Conservation (phyloP, 2,329 filamentous ascomycete genomes). For the Neofusicoccum kwambonambiense region DNA sequence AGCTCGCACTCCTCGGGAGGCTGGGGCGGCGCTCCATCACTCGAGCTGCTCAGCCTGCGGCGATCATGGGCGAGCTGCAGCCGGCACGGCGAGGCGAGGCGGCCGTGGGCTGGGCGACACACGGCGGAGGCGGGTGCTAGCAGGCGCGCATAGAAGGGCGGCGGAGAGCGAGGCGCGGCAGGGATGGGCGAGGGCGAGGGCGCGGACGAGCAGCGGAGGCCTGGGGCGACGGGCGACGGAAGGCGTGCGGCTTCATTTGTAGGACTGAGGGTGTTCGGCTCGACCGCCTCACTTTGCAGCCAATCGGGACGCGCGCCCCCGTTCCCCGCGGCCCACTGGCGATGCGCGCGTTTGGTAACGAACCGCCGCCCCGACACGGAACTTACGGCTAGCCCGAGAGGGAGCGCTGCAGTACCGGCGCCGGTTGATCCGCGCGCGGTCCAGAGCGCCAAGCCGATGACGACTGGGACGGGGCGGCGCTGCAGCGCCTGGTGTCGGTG, state of each 20-base stretch:
- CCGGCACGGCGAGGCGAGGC: background rate
- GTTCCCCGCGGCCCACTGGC: constrained; percentile 10
- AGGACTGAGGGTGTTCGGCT: constrained; percentile 12
- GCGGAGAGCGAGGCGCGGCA: background rate
- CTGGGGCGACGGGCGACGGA: background rate
- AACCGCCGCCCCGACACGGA: background rate
- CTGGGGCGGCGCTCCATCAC: constrained; percentile 13
- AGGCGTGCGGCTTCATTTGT: constrained; percentile 13
- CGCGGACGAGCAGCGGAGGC: background rate
- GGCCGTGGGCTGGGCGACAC: background rate
- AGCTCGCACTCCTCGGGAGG: background rate
- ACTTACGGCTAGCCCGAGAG: background rate
- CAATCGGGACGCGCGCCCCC: constrained; percentile 5
- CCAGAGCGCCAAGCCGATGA: constrained; percentile 1
- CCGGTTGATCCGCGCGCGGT: constrained; percentile 8
- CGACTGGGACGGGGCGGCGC: background rate
- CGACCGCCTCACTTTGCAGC: constrained; percentile 14
- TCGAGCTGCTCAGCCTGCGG: constrained; percentile 5
- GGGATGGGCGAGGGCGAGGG: background rate
- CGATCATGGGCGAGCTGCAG: constrained; percentile 8
- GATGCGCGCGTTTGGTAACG: constrained; percentile 7
- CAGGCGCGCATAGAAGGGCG: background rate
- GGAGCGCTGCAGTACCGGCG: background rate
- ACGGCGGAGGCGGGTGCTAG: constrained; percentile 6
- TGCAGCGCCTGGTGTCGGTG: background rate